phyloP scores from a whole-genome alignment of 345 rosid species.

The Salix arbutifolia region DNA sequence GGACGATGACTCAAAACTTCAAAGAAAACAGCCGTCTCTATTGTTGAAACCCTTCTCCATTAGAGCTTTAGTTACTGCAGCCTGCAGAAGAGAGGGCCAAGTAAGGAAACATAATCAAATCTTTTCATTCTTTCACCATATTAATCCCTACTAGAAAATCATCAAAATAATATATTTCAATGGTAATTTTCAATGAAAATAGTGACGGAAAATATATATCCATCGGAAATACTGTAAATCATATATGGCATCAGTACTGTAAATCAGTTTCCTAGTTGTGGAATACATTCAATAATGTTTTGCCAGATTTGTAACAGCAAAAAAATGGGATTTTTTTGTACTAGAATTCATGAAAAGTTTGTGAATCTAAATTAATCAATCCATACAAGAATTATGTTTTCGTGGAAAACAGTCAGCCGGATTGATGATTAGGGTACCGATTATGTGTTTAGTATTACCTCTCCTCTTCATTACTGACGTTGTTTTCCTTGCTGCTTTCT shows the following conservation, averaged over 20 bases:
- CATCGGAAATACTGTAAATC: no score
- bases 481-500: not conserved
- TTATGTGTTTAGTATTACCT: slow-evolving; percentile 16
- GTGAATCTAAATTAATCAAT: not conserved
- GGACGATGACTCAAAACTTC: not conserved
- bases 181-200: no score
- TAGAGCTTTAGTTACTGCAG: not conserved
- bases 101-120: not conserved
- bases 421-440: not conserved
- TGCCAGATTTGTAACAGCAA: no score
- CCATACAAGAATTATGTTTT: not conserved
- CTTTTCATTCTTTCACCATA: no score
- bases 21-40: no score
- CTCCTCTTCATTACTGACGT: not conserved
- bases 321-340: no score
- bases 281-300: not conserved
- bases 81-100: not conserved
- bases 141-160: no score
- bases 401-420: not conserved
- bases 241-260: no score
- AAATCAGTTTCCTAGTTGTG: not conserved
- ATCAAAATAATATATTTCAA: no score
- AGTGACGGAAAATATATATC: no score
- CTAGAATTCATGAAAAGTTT: not conserved
- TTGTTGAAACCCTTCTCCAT: not conserved